Base-by-base conservation (phyloP, 441 rosid species). In the Pelargonium exstipulatum region DNA sequence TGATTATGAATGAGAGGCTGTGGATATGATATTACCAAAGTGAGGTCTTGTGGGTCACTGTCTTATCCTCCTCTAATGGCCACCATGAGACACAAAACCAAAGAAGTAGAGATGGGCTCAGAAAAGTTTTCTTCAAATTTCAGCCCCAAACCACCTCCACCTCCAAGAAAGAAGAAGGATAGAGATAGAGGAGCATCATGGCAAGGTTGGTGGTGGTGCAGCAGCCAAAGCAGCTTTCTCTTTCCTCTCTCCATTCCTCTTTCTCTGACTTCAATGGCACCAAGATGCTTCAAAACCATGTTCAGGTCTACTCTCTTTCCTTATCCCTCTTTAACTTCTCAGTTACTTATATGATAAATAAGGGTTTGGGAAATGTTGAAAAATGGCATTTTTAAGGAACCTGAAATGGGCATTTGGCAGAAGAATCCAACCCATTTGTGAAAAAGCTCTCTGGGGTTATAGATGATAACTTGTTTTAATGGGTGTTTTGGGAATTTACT, bases 261-360 rank as follows among this genome's bases (percentile, higher is more conserved):
- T 84, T 89, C 9, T 90, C 93, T 70, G 91, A 94, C 77, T 94
- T 90, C 79, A 90, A 80, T 84, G 97, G 97, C 80, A 82, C 91
- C 71, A 86, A 87, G 72, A 14, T 49, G 57, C 88, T 91, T 78
- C 85, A 78, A 69, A 64, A 80, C 55, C 86, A 83, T 65, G 58
- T 87, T 76, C 91, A 86, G 96, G 97, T 90, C 77, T 58, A n/a
- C 53, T 48, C 71, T 22, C 73, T 70, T 1, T 10, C 63, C 64
- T 69, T 29, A 10, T 17, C 17, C 22, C 10, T 2, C 12, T 32
- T 32, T 32, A 4, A 49, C 57, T 12, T 16, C 57, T n/a, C 57
- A n/a, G 14, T n/a, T 49, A 3, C n/a, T 49, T n/a, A 49, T 49
- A 7, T 49, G 57, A n/a, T 49, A 12, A 17, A 4, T 14, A 2